Evolutionary conservation across 2,329 filamentous ascomycete species (phyloP).

Genomic region (Diaporthe citrichinensis): DNA sequence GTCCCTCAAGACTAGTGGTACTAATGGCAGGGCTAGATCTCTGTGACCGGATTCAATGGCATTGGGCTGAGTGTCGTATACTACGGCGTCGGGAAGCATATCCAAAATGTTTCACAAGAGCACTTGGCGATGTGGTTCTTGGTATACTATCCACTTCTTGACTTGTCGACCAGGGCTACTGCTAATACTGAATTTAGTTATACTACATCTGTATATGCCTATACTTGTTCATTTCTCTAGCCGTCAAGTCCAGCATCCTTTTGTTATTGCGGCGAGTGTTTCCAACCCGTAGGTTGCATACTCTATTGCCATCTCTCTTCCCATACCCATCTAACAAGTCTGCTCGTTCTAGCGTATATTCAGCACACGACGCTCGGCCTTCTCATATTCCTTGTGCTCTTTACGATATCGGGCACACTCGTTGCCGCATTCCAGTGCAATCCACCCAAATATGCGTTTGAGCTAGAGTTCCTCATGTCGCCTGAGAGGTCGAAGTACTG

Average conservation of each 20-base stretch:
- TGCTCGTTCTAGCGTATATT: conserved; percentile 30
- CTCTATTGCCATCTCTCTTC: neutral
- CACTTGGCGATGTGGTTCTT: conserved; percentile 34
- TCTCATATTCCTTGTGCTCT: conserved; percentile 36
- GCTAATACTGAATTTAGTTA: conserved; percentile 9
- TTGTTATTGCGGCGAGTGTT: conserved; percentile 36
- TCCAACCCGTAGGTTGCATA: conserved; percentile 21
- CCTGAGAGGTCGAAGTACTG: conserved; percentile 36
- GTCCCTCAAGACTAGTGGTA: neutral
- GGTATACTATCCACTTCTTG: neutral
- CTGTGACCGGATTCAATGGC: conserved; percentile 36
- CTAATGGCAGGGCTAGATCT: neutral
- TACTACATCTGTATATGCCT: conserved; percentile 40
- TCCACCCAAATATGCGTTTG: conserved; percentile 40
- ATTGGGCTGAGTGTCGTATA: conserved; percentile 33
- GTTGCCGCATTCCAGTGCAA: conserved; percentile 40
- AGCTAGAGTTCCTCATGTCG: conserved; percentile 37
- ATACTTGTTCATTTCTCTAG: conserved; percentile 36
- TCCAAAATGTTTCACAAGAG: conserved; percentile 31
- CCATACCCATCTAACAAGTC: neutral
- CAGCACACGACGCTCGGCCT: conserved; percentile 36
- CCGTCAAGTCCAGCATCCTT: conserved; percentile 37
- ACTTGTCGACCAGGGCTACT: neutral
- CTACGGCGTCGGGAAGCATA: conserved; percentile 39
- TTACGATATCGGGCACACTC: conserved; percentile 38